Base-by-base conservation (phyloP, 805 yeast genomes). In the Ascoidea asiatica region DNA sequence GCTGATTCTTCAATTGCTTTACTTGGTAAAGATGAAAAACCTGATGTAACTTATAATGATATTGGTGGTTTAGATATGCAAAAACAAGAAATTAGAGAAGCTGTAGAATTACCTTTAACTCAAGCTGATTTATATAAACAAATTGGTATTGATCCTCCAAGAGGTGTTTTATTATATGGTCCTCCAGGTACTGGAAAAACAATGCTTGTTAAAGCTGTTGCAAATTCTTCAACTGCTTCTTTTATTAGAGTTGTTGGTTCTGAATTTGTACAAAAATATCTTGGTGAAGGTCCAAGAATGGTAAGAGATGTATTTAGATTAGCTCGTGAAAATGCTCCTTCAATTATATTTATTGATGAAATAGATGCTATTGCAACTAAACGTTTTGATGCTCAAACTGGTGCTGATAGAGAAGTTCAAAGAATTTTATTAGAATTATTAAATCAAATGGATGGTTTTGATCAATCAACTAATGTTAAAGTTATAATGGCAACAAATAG, bases 121-220 rank as follows among this genome's bases (percentile, higher is more conserved):
- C 97, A 92, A 61, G 94, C 92, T 37, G 98, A 94, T 56, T 70
- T 94, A 52, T 92, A 92, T 66, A 83, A 86, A 58, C 97, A 92
- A 65, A 92, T 92, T 58, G 99, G 99, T 66, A 89, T 92, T 52
- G 97, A 92, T 57, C 98, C 98, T 18, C 99, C 99, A 50, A 79
- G 97, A 53, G 99, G 99, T 56, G 98, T 92, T 23, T 66, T 92
- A 53, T 70, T 92, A 49, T 92, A 92, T 64, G 99, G 99, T n/a
- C 97, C 98, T 8, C 99, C 99, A 41, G 99, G 99, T 61, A 92
- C 98, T 1, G 99, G 99, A 57, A 92, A 92, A 64, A 92, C 99
- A 19, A 89, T 92, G 97, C 74, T 92, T 60, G 99, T 92, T 42
- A 92, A 92, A 64, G 98, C 99, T 0, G 99, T 92, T 41, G 99